Base-by-base conservation (phyloP, 2,329 filamentous ascomycete genomes). In the Sphaerulina vaccinii region DNA sequence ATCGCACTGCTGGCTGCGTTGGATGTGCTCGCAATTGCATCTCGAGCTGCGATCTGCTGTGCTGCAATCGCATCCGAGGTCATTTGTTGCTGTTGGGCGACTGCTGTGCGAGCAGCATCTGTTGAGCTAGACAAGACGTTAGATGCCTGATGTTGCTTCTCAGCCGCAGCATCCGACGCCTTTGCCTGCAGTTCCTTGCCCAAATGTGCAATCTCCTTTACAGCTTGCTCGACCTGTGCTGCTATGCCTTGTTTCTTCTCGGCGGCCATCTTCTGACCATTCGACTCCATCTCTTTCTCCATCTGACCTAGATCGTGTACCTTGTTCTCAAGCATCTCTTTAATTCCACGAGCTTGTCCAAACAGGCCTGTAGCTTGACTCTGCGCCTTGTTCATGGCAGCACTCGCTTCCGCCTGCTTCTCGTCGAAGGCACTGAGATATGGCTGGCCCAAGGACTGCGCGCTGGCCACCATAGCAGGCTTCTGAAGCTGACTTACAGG, bases 201-300 rank as follows among this genome's bases (percentile, higher is more conserved):
- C 15, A 60, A 36, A 19, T 51, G 45, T 37, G 42, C 49, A 11
- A 56, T 45, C 13, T 58, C 55, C 24, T 52, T 32, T 15, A 53
- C 52, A 13, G 52, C 51, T 8, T 39, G 18, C 22, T 58, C 50
- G 3, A 58, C 40, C 8, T 53, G 43, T 4, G 35, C 29, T 11
- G 47, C 42, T 9, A 60, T 36, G 21, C 46, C 51, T 29, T 52
- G 39, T 22, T 53, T 54, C 48, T 55, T 58, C 45, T 58, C 57
- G 8, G 54, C 36, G 2, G 47, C 48, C 52, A 57, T 55, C 3
- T 43, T 33, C 7, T 40, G 47, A 10, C 57, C 55, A 39, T 51
- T 45, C 7, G 49, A 32, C 29, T 56, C 57, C 9, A 60, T 55
- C 27, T 58, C 57, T 16, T 60, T 58, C 53, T 60, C 53, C 57